phyloP scores from a whole-genome alignment of 78 protist genomes.

The Monosiga brevicollis region DNA sequence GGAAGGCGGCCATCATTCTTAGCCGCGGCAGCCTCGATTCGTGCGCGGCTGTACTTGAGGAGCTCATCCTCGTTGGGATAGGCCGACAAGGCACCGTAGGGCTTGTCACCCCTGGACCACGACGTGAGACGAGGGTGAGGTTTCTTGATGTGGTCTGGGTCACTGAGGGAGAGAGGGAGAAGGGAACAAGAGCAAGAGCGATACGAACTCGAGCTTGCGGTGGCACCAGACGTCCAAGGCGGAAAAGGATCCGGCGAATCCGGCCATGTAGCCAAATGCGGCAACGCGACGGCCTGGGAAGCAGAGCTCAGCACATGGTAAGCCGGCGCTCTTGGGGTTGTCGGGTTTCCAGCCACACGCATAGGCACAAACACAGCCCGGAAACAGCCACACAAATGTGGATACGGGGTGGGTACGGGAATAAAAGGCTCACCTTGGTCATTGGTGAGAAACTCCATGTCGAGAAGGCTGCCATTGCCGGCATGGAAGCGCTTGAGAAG shows the following conservation, averaged over 20 bases:
- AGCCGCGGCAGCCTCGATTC: neutral
- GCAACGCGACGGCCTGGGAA: conserved; percentile 53
- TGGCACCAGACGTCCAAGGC: conserved; percentile 52
- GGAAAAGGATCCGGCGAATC: conserved; percentile 49
- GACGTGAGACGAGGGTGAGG: too few species aligned
- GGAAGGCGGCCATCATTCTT: conserved; percentile 19
- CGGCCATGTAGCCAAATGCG: conserved; percentile 75
- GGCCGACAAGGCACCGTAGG: neutral
- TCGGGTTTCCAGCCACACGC: neutral
- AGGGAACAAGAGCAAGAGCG: neutral
- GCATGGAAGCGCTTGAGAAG: conserved; percentile 38
- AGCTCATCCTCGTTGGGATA: neutral
- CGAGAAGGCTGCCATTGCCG: conserved; percentile 49
- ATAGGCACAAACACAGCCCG: neutral
- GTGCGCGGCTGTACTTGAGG: neutral
- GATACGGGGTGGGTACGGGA: too few species aligned
- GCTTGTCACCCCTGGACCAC: neutral
- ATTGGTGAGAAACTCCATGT: conserved; percentile 58
- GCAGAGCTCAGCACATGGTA: neutral
- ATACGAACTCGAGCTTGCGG: conserved; percentile 7
- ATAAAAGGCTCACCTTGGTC: too few species aligned
- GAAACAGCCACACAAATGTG: neutral
- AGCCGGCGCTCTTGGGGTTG: too few species aligned
- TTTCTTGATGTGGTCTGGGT: too few species aligned
- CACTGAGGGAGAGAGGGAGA: neutral